Conservation (phyloP, 257 asterid species). For the Nemophila menziesii region DNA sequence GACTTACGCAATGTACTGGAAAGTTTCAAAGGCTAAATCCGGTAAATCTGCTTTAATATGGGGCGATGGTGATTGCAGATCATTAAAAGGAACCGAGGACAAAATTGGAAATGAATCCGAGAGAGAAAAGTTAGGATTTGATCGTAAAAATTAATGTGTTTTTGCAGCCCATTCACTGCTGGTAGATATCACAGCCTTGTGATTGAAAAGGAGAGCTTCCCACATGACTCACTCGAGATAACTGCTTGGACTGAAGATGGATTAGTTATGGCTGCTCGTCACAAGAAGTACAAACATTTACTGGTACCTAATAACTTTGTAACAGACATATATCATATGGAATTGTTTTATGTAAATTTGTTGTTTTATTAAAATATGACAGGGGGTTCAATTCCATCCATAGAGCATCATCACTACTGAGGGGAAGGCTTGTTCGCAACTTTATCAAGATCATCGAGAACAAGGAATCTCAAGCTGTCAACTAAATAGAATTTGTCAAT, state of each 20-base stretch:
- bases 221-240: constrained; percentile 61
- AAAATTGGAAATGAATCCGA: constrained; percentile 14
- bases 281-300: constrained; percentile 51
- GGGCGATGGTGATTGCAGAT: constrained; percentile 88
- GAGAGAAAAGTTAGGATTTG: constrained; percentile 23
- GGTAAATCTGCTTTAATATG: constrained; percentile 89
- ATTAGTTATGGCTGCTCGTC: constrained; percentile 88
- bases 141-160: constrained; percentile 48
- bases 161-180: constrained; percentile 80
- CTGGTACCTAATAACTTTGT: constrained; percentile 60
- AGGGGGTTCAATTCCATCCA: constrained; percentile 96
- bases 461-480: constrained; percentile 58
- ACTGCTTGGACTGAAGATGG: constrained; percentile 99
- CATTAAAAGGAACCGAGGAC: constrained; percentile 27
- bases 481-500: too few species aligned
- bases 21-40: constrained; percentile 74
- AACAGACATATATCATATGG: background rate
- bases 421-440: constrained; percentile 60
- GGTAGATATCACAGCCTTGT: constrained; percentile 97
- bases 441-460: constrained; percentile 59
- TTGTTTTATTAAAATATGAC: constrained; percentile 15
- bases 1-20: constrained; percentile 93
- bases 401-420: constrained; percentile 72
- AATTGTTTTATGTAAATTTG: background rate
- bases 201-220: constrained; percentile 75